These are phyloP conservation scores for Corynespora cassiicola DNA, from an alignment of 2,329 filamentous ascomycete species.

Conservation along the genomic window DNA sequence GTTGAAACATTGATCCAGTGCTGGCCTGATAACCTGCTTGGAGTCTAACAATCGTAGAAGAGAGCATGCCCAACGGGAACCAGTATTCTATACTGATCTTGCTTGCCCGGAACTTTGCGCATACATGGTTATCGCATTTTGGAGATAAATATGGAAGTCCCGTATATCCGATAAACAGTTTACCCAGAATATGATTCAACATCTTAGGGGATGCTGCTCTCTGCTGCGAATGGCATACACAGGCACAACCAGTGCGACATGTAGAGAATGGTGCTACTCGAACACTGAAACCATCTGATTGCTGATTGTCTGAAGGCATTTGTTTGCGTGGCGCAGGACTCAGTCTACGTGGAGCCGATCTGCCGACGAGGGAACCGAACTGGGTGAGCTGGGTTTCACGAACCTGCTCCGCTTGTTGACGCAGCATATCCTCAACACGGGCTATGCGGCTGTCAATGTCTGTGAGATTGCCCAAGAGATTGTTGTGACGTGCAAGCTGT, in stretches of 20 bases:
- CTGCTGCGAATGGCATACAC: slow-evolving; percentile 24
- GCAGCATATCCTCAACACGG: slow-evolving; percentile 31
- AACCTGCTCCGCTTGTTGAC: slow-evolving; percentile 25
- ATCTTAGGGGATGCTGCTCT: slow-evolving; percentile 10
- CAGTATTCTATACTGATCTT: slow-evolving; percentile 39
- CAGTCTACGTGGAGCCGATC: slow-evolving; percentile 3
- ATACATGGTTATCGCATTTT: slow-evolving; percentile 26
- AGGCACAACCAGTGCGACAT: slow-evolving; percentile 23
- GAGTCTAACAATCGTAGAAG: slow-evolving; percentile 34
- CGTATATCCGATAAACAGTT: slow-evolving; percentile 33
- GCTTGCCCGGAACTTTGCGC: slow-evolving; percentile 23
- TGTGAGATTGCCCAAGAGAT: slow-evolving; percentile 24
- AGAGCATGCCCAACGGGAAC: slow-evolving; percentile 36
- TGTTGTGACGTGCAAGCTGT: slow-evolving; percentile 23
- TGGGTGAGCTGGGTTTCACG: slow-evolving; percentile 30
- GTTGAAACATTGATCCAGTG: slow-evolving; percentile 28
- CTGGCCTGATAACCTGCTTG: slow-evolving; percentile 26
- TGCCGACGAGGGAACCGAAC: slow-evolving; percentile 26
- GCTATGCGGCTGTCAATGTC: slow-evolving; percentile 31
- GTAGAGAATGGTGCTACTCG: slow-evolving; percentile 11
- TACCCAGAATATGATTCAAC: slow-evolving; percentile 7
- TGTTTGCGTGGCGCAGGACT: slow-evolving; percentile 3
- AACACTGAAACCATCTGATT: slow-evolving; percentile 8
- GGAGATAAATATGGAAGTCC: slow-evolving; percentile 31
- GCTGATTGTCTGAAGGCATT: background rate